Base-by-base conservation (phyloP, 2,329 filamentous ascomycete genomes). In the Alternaria gansuensis region DNA sequence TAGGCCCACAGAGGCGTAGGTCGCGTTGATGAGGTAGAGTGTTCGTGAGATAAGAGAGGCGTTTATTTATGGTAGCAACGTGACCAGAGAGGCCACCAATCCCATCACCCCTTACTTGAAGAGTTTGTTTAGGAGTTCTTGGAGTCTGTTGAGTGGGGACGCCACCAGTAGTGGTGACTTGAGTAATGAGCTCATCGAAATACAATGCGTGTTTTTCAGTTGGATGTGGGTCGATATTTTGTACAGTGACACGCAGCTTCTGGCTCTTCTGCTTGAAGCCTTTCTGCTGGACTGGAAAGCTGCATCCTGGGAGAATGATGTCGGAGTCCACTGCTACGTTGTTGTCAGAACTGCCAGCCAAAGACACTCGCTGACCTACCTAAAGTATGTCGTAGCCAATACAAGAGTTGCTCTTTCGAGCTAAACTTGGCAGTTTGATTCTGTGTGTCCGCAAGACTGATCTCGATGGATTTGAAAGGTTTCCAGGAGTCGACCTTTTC, bases 21-120 rank as follows among this genome's bases (percentile, higher is more conserved):
- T 75, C 67, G 21, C 58, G 49, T 9, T 66, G 44, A 24, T 59
- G 58, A 23, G 57, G 59, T 23, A 59, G 50, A 23, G 63, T 48
- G 21, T 63, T 63, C 4, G 63, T 72, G 17, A 78, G 59, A 45
- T 70, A 70, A n/a, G 66, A 65, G 24, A 96, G 82, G 50, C 88
- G 87, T 36, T 81, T 75, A 73, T 96, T 94, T 62, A 96, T 84
- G 51, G 83, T 80, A 31, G 81, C 77, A 33, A 92, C 81, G 54
- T 91, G 88, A 4, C 82, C 76, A 7, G 85, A 80, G 41, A 96
- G 81, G 5, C 91, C 92, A 4, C 89, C 89, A 21, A 96, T 83
- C 5, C 83, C 82, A 5, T 81, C 80, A 5, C 75, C 51, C 23
- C 75, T 71, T 23, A 84, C 59, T 14, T 64, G 66, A 26, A 75